phyloP scores from a whole-genome alignment of 2,329 filamentous ascomycete species.

The Fusarium ramigenum region DNA sequence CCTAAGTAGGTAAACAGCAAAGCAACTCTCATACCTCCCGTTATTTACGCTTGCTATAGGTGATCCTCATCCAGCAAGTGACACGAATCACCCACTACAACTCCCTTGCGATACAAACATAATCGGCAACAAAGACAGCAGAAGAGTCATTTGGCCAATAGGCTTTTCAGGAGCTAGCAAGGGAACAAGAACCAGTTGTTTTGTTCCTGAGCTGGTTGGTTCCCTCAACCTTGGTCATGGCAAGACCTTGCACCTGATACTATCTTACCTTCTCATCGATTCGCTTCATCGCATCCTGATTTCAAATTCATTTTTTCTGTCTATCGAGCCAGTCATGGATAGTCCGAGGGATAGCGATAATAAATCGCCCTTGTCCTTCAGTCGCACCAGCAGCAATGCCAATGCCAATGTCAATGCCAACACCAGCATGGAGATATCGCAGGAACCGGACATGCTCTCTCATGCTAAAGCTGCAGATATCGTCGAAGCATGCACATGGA shows the following conservation, averaged over 20 bases:
- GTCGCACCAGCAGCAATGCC: slow-evolving; percentile 17
- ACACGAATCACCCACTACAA: slow-evolving; percentile 16
- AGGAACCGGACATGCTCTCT: slow-evolving; percentile 23
- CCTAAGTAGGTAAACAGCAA: background rate
- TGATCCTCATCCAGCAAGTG: slow-evolving; percentile 14
- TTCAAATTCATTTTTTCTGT: background rate
- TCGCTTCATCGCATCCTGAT: background rate
- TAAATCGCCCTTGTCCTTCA: slow-evolving; percentile 11
- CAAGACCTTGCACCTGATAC: slow-evolving; percentile 20
- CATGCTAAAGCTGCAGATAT: slow-evolving; percentile 50
- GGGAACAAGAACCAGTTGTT: background rate
- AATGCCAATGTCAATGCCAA: slow-evolving; percentile 8
- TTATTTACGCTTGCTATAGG: no score
- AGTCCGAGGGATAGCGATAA: slow-evolving; percentile 10
- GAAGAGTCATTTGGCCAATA: background rate
- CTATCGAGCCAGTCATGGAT: slow-evolving; percentile 25
- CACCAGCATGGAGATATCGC: slow-evolving; percentile 19
- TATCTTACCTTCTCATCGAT: slow-evolving; percentile 5
- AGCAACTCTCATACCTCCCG: background rate
- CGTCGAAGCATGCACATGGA: slow-evolving; percentile 66
- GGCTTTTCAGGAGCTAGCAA: background rate
- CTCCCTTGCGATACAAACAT: slow-evolving; percentile 9
- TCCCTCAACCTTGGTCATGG: slow-evolving; percentile 12
- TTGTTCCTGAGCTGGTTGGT: no score
- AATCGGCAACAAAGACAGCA: background rate